These are phyloP conservation scores for Aspergillus campestris DNA, from an alignment of 495 filamentous ascomycete species.

Conservation along the genomic window DNA sequence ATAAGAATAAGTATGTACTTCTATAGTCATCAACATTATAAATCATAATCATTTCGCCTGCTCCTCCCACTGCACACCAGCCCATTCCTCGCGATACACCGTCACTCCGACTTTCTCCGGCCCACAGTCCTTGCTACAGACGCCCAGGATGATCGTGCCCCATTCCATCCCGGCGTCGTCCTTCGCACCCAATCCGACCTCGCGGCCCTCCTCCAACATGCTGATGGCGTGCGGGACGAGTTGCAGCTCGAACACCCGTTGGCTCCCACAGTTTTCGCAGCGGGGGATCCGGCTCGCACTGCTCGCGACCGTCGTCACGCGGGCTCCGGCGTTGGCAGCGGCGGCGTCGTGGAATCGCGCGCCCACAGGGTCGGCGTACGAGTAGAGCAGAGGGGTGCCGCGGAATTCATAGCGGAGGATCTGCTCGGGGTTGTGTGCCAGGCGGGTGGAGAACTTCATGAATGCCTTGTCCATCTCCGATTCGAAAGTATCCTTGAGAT, in stretches of 20 bases:
- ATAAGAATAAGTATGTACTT: not conserved
- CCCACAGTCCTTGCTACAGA: constrained; percentile 66
- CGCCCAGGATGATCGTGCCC: constrained; percentile 89
- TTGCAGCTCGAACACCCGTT: constrained; percentile 85
- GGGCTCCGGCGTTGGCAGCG: constrained; percentile 11
- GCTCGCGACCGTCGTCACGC: constrained; percentile 22
- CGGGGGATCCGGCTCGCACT: constrained; percentile 49
- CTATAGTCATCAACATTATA: constrained; percentile 10
- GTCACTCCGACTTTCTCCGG: constrained; percentile 41
- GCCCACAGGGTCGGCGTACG: constrained; percentile 64
- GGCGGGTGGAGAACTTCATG: constrained; percentile 77
- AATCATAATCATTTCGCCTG: constrained; percentile 21
- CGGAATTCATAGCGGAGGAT: constrained; percentile 86
- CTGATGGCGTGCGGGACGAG: constrained; percentile 83
- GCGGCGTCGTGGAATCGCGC: constrained; percentile 43
- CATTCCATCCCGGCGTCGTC: constrained; percentile 89
- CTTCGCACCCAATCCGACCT: constrained; percentile 40
- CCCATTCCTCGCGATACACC: constrained; percentile 90
- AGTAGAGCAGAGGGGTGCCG: constrained; percentile 75
- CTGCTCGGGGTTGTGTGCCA: constrained; percentile 89
- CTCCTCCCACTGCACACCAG: constrained; percentile 96
- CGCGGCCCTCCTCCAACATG: constrained; percentile 74
- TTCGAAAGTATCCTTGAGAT: constrained; percentile 78
- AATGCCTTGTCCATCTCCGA: constrained; percentile 79
- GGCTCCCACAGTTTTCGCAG: constrained; percentile 65